Evolutionary conservation across 2,329 filamentous ascomycete species (phyloP).

Genomic region (Xenosphaeropsis pyriputrescens): DNA sequence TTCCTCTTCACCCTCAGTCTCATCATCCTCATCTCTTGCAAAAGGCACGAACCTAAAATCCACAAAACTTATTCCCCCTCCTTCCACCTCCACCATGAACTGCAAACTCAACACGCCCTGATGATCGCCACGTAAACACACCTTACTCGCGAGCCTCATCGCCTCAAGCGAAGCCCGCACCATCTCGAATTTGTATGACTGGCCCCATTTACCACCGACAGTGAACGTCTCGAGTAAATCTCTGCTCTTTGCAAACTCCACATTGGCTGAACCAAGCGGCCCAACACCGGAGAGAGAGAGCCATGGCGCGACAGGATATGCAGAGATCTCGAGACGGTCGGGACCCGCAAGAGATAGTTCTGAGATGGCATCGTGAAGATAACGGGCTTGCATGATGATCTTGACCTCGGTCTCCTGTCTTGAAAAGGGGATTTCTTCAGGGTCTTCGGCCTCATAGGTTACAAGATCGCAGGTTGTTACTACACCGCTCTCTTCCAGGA

Average conservation of each 20-base stretch:
- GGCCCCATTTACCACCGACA: conserved; percentile 41
- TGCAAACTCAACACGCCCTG: conserved; percentile 89
- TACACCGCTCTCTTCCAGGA: conserved; percentile 73
- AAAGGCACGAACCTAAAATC: conserved; percentile 75
- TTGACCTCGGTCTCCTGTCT: conserved; percentile 72
- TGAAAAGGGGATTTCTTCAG: conserved; percentile 79
- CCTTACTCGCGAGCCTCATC: conserved; percentile 88
- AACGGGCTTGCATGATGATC: conserved; percentile 77
- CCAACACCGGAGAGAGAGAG: conserved; percentile 58
- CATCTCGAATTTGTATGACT: conserved; percentile 77
- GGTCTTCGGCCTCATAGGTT: conserved; percentile 66
- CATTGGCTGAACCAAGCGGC: conserved; percentile 44
- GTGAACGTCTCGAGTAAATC: conserved; percentile 63
- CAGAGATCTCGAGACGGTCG: conserved; percentile 58
- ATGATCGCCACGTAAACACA: conserved; percentile 74
- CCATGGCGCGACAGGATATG: conserved; percentile 44
- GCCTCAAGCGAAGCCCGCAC: conserved; percentile 76
- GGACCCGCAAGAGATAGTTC: conserved; percentile 48
- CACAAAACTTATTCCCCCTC: conserved; percentile 54
- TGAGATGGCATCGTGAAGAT: conserved; percentile 55
- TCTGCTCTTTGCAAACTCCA: conserved; percentile 50
- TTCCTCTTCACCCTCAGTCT: conserved; percentile 6
- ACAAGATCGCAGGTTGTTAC: conserved; percentile 82
- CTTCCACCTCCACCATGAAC: conserved; percentile 86
- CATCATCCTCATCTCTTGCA: conserved; percentile 40